phyloP scores from a whole-genome alignment of 225 moss, liverwort and hornwort genomes.

The Neckera pumila region DNA sequence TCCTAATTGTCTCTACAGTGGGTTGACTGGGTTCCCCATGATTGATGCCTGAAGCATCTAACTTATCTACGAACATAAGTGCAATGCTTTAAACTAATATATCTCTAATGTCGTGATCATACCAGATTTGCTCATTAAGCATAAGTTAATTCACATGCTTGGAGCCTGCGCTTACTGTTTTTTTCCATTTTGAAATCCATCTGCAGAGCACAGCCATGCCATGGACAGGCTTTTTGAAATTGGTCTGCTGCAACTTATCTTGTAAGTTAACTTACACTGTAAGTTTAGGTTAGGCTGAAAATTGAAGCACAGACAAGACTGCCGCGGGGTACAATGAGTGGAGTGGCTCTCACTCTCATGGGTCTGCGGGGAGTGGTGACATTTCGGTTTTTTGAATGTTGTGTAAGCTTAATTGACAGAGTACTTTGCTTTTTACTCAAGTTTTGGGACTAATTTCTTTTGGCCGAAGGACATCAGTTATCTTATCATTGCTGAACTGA shows the following conservation, averaged over 20 bases:
- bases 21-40: neutral
- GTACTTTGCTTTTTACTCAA: neutral
- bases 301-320: neutral
- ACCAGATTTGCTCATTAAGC: neutral
- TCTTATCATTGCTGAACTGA: no score
- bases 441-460: neutral
- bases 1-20: neutral
- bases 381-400: neutral
- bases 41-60: neutral
- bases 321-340: neutral
- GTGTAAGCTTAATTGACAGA: neutral
- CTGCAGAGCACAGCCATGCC: neutral
- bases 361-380: neutral
- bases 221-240: neutral
- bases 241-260: neutral
- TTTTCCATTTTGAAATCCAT: neutral
- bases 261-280: no score
- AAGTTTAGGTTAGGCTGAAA: neutral
- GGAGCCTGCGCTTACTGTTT: neutral
- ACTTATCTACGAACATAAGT: neutral
- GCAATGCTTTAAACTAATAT: neutral
- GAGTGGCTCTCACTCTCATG: neutral
- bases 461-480: neutral
- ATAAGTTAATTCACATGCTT: neutral
- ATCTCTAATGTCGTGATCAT: no score